These are phyloP conservation scores for Chaetomium strumarium DNA, from an alignment of 2,329 filamentous ascomycete genomes.

Conservation along the genomic window DNA sequence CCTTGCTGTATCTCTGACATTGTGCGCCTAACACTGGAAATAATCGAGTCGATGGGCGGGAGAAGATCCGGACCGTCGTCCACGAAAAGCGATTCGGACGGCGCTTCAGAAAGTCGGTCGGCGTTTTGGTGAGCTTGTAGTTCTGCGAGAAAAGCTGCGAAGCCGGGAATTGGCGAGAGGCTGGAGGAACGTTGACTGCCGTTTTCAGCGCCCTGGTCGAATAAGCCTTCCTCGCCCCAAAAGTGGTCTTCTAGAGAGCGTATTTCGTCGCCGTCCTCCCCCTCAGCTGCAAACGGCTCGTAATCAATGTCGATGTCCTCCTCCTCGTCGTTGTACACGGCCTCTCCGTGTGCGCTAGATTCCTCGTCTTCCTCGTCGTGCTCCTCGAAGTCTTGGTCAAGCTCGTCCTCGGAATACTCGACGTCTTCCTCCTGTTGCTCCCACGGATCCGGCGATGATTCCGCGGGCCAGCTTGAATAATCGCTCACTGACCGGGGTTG, in stretches of 20 bases:
- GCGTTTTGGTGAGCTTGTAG: neutral
- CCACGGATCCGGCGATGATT: neutral
- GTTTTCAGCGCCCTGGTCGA: neutral
- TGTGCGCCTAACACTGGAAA: neutral
- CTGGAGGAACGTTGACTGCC: neutral
- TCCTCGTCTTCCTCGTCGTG: neutral
- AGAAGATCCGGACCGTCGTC: neutral
- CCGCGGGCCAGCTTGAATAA: constrained; percentile 4
- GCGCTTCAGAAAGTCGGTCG: neutral
- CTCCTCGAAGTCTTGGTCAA: neutral
- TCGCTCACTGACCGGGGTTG: neutral
- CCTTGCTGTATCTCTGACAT: constrained; percentile 4
- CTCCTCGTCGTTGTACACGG: neutral
- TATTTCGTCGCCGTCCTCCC: too few relatives aligned
- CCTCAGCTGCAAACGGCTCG: neutral
- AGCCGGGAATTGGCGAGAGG: neutral
- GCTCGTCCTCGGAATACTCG: neutral
- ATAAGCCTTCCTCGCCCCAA: too few relatives aligned
- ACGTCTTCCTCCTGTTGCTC: neutral
- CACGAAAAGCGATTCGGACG: constrained; percentile 1
- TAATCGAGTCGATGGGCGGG: neutral
- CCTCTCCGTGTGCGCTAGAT: too few relatives aligned
- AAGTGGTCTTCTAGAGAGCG: too few relatives aligned
- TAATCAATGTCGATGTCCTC: neutral
- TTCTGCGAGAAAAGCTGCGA: neutral